Evolutionary conservation across 305 asterid genomes (phyloP), one percentile per base, ranked within the genome.

Genomic region (Andrographis paniculata): DNA sequence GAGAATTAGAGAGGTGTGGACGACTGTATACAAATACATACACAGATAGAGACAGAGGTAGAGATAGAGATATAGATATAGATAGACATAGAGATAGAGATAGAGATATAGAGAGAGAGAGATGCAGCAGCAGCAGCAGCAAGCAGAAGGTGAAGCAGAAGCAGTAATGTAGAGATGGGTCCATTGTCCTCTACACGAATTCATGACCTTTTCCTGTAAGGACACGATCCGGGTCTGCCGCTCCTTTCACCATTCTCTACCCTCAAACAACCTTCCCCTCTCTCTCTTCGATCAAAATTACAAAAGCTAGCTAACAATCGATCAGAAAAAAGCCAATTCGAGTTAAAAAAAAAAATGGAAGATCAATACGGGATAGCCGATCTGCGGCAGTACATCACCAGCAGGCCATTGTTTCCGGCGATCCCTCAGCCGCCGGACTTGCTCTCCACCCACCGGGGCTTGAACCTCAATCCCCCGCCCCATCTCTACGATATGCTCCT

Each of bases 161-260:
- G n/a, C n/a, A n/a, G n/a, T n/a, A n/a, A n/a, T n/a, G n/a, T 31
- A 62, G 64, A 65, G 55, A 66, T 70, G 79, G 83, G 83, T 63
- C 79, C 83, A 75, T 64, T 44, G 64, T 59, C 66, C 66, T 62
- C 63, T 50, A 48, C 71, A 50, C 60, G 56, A 69, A 57, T 72
- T 76, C 68, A 66, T 63, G 49, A 48, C 58, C 56, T 42, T 63
- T 53, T 53, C 41, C 53, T 45, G 52, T 19, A 58, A 69, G 52
- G 50, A 76, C 84, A 76, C 69, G 78, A 76, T 72, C 84, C 84
- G 84, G 57, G 61, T 76, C 84, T 62, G 69, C 66, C 80, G 84
- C 75, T 50, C 73, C 72, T 60, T 47, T 57, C 71, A 51, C 70
- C 61, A 52, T 48, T 62, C 69, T 52, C 65, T 56, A 61, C 53